Conservation (phyloP, 2,329 filamentous ascomycete genomes). For the Daldinia eschscholtzii region DNA sequence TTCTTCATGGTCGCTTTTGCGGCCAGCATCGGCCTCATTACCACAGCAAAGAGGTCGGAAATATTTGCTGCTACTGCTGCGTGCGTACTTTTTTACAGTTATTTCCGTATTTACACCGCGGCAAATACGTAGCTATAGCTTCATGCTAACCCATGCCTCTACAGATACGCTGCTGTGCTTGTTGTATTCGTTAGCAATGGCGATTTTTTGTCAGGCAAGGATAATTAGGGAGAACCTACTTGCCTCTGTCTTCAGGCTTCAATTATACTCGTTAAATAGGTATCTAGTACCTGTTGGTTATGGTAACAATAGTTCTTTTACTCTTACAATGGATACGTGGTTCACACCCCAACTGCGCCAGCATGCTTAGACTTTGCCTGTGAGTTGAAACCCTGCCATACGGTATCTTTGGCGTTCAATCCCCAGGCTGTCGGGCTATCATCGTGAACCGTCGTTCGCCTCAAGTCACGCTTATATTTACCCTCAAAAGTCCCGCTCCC, state of each 20-base stretch:
- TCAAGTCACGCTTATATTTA: conserved; percentile 64
- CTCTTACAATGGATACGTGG: not conserved
- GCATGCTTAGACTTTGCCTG: conserved; percentile 29
- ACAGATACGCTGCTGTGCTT: too few species aligned
- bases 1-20: conserved; percentile 1
- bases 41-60: not conserved
- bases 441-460: conserved; percentile 68
- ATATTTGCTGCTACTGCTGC: conserved; percentile 7
- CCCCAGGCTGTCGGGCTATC: conserved; percentile 56
- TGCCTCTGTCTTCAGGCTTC: too few species aligned
- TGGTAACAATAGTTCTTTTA: not conserved
- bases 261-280: not conserved
- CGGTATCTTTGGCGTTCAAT: conserved; percentile 48
- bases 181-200: too few species aligned
- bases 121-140: too few species aligned
- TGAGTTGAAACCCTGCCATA: conserved; percentile 45
- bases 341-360: conserved; percentile 26
- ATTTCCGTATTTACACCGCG: not conserved
- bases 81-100: not conserved
- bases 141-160: too few species aligned
- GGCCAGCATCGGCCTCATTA: not conserved
- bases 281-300: not conserved
- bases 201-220: too few species aligned
- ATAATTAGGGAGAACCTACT: too few species aligned
- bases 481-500: conserved; percentile 62